Evolutionary conservation across 805 yeast species (phyloP), one percentile per base, ranked within the genome.

Genomic region (Limtongia smithiae): DNA sequence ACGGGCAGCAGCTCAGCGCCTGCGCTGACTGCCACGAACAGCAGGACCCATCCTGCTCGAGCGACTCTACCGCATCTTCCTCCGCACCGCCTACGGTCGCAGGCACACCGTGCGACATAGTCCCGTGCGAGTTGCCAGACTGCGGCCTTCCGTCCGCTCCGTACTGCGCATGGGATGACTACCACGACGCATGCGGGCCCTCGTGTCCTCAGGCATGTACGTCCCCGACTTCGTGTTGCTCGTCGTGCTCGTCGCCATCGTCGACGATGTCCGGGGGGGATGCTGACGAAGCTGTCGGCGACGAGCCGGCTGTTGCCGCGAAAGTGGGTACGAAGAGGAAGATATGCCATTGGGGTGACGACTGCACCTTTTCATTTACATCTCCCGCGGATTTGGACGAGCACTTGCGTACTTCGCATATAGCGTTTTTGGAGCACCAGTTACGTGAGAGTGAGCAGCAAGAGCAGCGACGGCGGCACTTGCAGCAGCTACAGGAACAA

Each of bases 321-420:
- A n/a, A n/a, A n/a, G n/a, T n/a, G n/a, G n/a, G n/a, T n/a, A n/a
- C n/a, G 4, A 24, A 31, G 11, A 20, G 22, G 7, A 45, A 25
- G 12, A 28, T 40, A 14, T 56, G 60, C 20, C 58, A 51, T 34
- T 56, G 60, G 60, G 60, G 60, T 22, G 55, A 47, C 21, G 57
- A 56, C 37, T 55, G 60, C 27, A 31, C 46, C 7, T 56, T 55
- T 33, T 44, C 51, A 9, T 56, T 56, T 31, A 51, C 55, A 8
- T 51, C 60, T 2, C 51, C 53, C 11, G 37, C 40, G 18, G 55
- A 53, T 15, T 42, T 56, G 35, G 60, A 56, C 24, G 41, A 37
- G 18, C 60, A 56, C 42, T 31, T 56, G 35, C 30, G 53, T 9
- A 56, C 49, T 3, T 32, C 55, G 20, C 60, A 56, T 25, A 41